Evolutionary conservation across 2,329 filamentous ascomycete genomes (phyloP).

Genomic region (Aureobasidium sp.): DNA sequence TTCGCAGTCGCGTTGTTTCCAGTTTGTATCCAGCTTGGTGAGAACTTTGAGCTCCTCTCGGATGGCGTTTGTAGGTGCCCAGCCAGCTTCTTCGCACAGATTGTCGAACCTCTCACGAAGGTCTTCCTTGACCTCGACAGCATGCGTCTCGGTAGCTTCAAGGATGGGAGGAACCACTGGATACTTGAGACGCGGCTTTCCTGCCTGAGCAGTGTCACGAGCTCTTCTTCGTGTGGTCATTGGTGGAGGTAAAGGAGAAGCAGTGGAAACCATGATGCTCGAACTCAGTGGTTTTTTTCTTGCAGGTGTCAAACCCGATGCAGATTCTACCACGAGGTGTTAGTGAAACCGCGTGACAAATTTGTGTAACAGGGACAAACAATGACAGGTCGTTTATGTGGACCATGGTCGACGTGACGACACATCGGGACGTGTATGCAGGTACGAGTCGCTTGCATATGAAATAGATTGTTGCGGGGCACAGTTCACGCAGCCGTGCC

Average conservation of each 20-base stretch:
- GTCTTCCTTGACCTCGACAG: background rate
- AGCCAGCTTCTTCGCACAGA: background rate
- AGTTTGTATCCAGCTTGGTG: background rate
- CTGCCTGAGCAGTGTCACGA: background rate
- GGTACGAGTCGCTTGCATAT: background rate
- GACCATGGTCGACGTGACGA: background rate
- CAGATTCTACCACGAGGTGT: background rate
- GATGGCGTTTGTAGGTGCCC: background rate
- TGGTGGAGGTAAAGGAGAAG: background rate
- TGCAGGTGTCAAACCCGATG: background rate
- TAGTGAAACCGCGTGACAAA: background rate
- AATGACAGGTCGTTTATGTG: background rate
- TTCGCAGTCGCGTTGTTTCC: background rate
- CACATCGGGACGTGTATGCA: background rate
- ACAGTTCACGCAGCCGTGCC: background rate
- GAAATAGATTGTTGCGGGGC: background rate
- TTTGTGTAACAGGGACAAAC: background rate
- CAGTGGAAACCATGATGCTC: background rate
- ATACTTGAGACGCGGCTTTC: background rate
- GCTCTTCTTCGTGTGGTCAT: background rate
- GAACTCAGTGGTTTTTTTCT: background rate
- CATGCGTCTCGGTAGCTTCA: background rate
- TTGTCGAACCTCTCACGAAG: background rate
- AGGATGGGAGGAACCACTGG: background rate
- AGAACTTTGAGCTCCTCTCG: background rate